Conservation (phyloP, 2,329 filamentous ascomycete genomes). For the Boeremia exigua region DNA sequence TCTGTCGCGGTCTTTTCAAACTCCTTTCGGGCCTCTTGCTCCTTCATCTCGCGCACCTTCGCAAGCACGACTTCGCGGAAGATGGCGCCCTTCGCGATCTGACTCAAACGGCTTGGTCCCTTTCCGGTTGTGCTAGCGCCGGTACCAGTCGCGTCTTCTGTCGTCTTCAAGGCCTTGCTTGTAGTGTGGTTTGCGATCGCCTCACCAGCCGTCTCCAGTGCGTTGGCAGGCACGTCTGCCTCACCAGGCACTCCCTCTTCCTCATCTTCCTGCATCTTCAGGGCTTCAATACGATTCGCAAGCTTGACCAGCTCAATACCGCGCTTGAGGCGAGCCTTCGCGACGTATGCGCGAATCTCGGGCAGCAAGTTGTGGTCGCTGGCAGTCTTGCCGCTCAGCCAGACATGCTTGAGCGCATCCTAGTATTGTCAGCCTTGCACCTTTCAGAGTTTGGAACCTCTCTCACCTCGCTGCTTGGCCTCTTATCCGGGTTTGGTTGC, state of each 20-base stretch:
- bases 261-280: slow-evolving; percentile 93
- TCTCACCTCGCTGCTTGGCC: slow-evolving; percentile 75
- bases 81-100: slow-evolving; percentile 71
- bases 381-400: slow-evolving; percentile 90
- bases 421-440: slow-evolving; percentile 44
- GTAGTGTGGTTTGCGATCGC: slow-evolving; percentile 44
- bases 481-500: slow-evolving; percentile 76
- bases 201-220: slow-evolving; percentile 62
- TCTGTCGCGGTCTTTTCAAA: slow-evolving; percentile 63
- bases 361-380: slow-evolving; percentile 96
- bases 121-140: slow-evolving; percentile 43
- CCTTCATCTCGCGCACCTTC: slow-evolving; percentile 91
- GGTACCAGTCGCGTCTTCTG: slow-evolving; percentile 9
- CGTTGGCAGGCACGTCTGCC: slow-evolving; percentile 67
- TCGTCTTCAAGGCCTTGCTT: slow-evolving; percentile 28
- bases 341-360: slow-evolving; percentile 93
- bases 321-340: slow-evolving; percentile 86
- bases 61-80: slow-evolving; percentile 94
- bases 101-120: slow-evolving; percentile 59
- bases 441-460: neutral
- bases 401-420: slow-evolving; percentile 80
- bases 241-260: slow-evolving; percentile 69
- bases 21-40: slow-evolving; percentile 77
- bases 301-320: slow-evolving; percentile 97
- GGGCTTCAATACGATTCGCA: slow-evolving; percentile 89